Conservation (phyloP, 139 green algal species). For the Picochlorum sp. region DNA sequence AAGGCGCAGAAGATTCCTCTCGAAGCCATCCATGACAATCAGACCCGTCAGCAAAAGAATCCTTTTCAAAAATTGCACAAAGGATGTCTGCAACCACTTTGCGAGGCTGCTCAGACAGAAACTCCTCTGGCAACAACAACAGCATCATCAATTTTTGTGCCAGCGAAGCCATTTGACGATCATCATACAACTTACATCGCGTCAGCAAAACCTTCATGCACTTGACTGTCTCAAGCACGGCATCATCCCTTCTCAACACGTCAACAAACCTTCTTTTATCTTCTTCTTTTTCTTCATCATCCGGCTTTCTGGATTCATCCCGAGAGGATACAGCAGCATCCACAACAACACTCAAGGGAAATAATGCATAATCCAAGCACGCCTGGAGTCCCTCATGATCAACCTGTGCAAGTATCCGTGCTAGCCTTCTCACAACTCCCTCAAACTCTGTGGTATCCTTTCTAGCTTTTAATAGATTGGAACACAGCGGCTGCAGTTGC, state of each 20-base stretch:
- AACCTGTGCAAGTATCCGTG: not conserved
- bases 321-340: constrained; percentile 33
- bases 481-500: constrained; percentile 48
- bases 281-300: no score
- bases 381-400: constrained; percentile 25
- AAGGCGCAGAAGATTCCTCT: constrained; percentile 12
- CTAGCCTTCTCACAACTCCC: constrained; percentile 7
- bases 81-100: not conserved
- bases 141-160: constrained; percentile 45
- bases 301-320: not conserved
- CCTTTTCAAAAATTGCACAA: no score
- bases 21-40: not conserved
- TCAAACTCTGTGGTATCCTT: constrained; percentile 23
- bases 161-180: constrained; percentile 16
- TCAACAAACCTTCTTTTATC: no score
- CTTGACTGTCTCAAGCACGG: no score
- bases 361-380: constrained; percentile 62
- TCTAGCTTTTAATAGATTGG: constrained; percentile 42
- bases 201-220: no score
- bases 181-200: not conserved
- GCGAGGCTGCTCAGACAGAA: not conserved
- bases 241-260: no score
- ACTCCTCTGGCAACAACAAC: constrained; percentile 18
- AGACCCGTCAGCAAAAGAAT: no score
- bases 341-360: constrained; percentile 54